A percentile compares a stretch with the other conserved stretches of the same genome.
Conservation (phyloP, 1,139 yeast genomes). For the Starmera stellimalicola region DNA sequence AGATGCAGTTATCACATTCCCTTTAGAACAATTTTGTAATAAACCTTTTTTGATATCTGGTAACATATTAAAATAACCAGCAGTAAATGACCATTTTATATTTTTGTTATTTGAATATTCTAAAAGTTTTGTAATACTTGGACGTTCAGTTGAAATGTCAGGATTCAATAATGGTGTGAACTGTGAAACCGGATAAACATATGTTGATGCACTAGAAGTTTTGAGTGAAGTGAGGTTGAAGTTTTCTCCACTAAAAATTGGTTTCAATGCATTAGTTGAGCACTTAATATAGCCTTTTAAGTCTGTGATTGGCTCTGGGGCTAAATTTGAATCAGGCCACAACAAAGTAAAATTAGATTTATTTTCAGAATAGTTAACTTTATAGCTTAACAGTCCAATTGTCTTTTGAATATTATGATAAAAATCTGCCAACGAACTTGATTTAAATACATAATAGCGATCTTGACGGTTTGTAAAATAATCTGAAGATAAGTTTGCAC, state of each 20-base stretch:
- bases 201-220: conserved; percentile 38
- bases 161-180: conserved; percentile 68
- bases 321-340: conserved; percentile 72
- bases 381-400: conserved; percentile 61
- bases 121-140: conserved; percentile 51
- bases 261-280: conserved; percentile 47
- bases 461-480: conserved; percentile 97
- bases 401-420: conserved; percentile 62
- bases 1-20: conserved; percentile 79
- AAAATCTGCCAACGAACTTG: conserved; percentile 53
- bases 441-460: conserved; percentile 69
- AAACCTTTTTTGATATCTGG: conserved; percentile 62
- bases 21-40: conserved; percentile 49
- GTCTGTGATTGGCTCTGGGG: conserved; percentile 64
- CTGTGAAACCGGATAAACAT: conserved; percentile 90
- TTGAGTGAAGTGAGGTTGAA: conserved; percentile 16
- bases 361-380: conserved; percentile 37
- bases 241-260: conserved; percentile 34
- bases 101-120: conserved; percentile 46
- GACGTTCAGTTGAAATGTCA: conserved; percentile 73
- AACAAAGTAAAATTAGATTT: conserved; percentile 45
- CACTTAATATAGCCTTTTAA: conserved; percentile 47
- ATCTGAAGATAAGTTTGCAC: conserved; percentile 86
- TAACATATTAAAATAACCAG: conserved; percentile 92
- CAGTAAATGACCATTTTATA: conserved; percentile 81